Evolutionary conservation across 73 alveolate species (phyloP), one percentile per base, ranked within the genome.

Genomic region (Blepharisma stoltei): DNA sequence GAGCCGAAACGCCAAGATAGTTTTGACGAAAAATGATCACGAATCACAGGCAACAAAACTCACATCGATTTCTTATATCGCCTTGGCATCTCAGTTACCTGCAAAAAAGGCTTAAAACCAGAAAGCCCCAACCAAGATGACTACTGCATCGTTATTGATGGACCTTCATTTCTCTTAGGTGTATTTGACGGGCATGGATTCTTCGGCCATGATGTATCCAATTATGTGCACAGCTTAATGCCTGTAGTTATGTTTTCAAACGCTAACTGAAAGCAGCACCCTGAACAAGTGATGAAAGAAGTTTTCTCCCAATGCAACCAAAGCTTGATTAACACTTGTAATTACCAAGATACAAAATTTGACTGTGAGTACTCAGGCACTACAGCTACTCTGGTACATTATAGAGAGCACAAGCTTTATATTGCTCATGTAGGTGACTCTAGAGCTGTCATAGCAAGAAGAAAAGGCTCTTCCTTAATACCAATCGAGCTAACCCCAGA

Each of bases 41-140:
- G 37, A 25, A 20, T 60, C 49, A 14, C 37, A 4, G 76, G 76
- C n/a, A 21, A 60, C 21, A 27, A 25, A 9, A 27, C n/a, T 11
- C 18, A 60, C 14, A 25, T 11, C 0, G 41, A 60, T 11, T 25
- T 21, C 21, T 60, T 60, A 37, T 21, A 21, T 25, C 55, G 48
- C 21, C 76, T 4, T 23, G 82, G 82, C 11, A 52, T 71, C 14
- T 44, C 77, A 37, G 41, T 47, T 37, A 20, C 84, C 37, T 77
- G 84, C 46, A 68, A 67, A 48, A 82, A 82, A 67, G 89, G 89
- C 20, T 47, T 75, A 70, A 82, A 82, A 81, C 89, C 89, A 7
- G 89, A 82, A 44, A 75, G 85, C 45, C 89, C 89, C 20, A 82
- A 82, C 80, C 84, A 82, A 79, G 90, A 83, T 37, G 86, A 81